Percentiles rank a stretch among this genome's conserved stretches.
These are phyloP conservation scores for Podospora australis DNA, from an alignment of 495 filamentous ascomycete species.

Conservation along the genomic window DNA sequence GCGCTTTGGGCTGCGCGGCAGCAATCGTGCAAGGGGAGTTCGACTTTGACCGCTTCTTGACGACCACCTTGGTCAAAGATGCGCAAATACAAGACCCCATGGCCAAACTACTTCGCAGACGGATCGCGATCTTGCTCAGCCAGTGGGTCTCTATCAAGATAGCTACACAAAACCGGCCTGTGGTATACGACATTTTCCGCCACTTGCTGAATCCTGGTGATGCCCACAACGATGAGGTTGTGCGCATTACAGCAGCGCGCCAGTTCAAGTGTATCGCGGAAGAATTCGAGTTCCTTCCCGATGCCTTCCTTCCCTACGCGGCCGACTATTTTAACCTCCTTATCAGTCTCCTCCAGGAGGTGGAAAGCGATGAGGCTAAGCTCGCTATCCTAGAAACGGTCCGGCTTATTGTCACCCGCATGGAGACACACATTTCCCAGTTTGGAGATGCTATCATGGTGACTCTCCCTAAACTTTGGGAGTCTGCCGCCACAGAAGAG, in stretches of 20 bases:
- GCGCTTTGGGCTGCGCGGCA: slow-evolving; percentile 80
- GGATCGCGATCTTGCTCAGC: slow-evolving; percentile 79
- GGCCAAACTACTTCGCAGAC: slow-evolving; percentile 79
- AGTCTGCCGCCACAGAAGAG: slow-evolving; percentile 69
- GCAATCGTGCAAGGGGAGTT: slow-evolving; percentile 59
- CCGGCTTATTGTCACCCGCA: slow-evolving; percentile 65
- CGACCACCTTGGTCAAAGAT: slow-evolving; percentile 67
- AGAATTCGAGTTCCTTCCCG: slow-evolving; percentile 70
- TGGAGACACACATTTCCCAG: slow-evolving; percentile 66
- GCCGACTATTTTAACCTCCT: slow-evolving; percentile 59
- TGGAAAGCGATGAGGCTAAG: slow-evolving; percentile 79
- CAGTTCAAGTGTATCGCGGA: slow-evolving; percentile 74
- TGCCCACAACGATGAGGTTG: slow-evolving; percentile 79
- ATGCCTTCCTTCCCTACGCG: slow-evolving; percentile 67
- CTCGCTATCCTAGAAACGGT: slow-evolving; percentile 81
- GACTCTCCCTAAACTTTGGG: slow-evolving; percentile 79
- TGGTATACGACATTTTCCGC: slow-evolving; percentile 86
- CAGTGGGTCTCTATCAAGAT: slow-evolving; percentile 82
- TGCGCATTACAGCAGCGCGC: slow-evolving; percentile 82
- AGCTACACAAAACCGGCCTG: slow-evolving; percentile 51
- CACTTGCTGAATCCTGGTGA: slow-evolving; percentile 77
- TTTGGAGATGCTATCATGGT: slow-evolving; percentile 76
- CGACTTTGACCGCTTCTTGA: slow-evolving; percentile 76
- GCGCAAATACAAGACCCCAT: slow-evolving; percentile 67
- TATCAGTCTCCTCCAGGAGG: slow-evolving; percentile 69